A percentile compares a stretch with the other conserved stretches of the same genome.
These are phyloP conservation scores for Pichia sp. DNA, from an alignment of 1,139 yeast genomes.

Conservation along the genomic window DNA sequence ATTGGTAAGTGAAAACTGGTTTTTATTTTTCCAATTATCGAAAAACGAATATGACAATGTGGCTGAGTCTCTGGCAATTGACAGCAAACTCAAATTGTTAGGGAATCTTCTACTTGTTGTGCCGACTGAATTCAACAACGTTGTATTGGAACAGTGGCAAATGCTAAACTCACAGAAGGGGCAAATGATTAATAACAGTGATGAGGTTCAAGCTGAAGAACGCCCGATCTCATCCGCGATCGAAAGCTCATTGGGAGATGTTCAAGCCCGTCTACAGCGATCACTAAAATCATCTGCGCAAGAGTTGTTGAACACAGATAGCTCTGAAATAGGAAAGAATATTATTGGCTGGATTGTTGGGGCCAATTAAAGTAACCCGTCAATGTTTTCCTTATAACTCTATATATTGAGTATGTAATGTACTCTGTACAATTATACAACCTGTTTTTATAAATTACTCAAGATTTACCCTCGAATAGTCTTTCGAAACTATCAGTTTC, in stretches of 20 bases:
- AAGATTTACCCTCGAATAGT: not conserved
- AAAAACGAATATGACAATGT: conserved; percentile 31
- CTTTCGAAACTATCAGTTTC: conserved; percentile 1
- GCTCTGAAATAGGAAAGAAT: conserved; percentile 29
- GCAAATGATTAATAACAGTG: conserved; percentile 9
- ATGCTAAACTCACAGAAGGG: conserved; percentile 28
- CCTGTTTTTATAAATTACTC: not conserved
- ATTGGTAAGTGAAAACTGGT: conserved; percentile 47
- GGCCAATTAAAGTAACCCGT: conserved; percentile 29
- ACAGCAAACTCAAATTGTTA: conserved; percentile 48
- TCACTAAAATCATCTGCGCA: conserved; percentile 29
- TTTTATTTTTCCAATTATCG: conserved; percentile 59
- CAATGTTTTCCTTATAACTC: not conserved
- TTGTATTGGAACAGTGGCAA: conserved; percentile 43
- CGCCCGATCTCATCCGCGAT: not conserved
- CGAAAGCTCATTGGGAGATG: conserved; percentile 17
- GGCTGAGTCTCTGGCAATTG: conserved; percentile 20
- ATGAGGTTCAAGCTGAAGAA: not conserved
- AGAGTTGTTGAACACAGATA: conserved; percentile 23
- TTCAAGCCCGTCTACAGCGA: conserved; percentile 27
- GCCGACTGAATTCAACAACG: conserved; percentile 39
- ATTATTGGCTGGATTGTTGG: conserved; percentile 35
- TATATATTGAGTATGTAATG: not conserved
- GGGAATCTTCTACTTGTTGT: conserved; percentile 43
- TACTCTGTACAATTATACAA: not conserved